phyloP scores from a whole-genome alignment of 192 early-diverging fungal genomes.

The Linnemannia hyalina region DNA sequence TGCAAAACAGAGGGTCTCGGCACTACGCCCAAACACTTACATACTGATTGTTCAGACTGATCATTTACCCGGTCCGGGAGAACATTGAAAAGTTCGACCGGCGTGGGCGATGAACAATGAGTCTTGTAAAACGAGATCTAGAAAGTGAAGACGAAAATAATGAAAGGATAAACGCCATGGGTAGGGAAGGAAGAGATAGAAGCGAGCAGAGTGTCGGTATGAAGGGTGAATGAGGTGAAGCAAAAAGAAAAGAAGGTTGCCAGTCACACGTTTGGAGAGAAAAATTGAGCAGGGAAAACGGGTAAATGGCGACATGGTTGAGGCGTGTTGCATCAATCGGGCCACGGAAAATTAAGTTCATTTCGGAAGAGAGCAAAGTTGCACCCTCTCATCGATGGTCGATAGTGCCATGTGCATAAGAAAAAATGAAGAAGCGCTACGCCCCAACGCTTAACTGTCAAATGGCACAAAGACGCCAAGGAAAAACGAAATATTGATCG shows the following conservation, averaged over 20 bases:
- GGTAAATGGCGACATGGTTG: slow-evolving; percentile 14
- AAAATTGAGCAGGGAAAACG: not conserved
- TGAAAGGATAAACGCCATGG: not conserved
- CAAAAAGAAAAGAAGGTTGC: not conserved
- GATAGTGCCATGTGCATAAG: not conserved
- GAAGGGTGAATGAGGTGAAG: not conserved
- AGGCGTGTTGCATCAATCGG: slow-evolving; percentile 14
- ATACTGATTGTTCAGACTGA: not conserved
- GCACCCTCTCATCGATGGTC: not conserved
- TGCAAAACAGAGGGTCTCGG: not conserved
- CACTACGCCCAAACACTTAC: not conserved
- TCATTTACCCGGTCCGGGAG: slow-evolving; percentile 4
- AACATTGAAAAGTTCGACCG: not conserved
- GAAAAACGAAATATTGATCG: not conserved
- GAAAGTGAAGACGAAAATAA: not conserved
- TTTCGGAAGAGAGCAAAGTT: not conserved
- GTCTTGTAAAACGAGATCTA: not conserved
- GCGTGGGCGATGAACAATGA: not conserved
- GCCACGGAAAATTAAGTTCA: not conserved
- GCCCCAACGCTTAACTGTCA: not conserved
- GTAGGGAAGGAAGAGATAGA: not conserved
- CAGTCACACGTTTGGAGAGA: not conserved
- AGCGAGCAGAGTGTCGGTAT: no score
- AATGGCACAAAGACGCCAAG: not conserved
- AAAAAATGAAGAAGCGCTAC: not conserved